phyloP scores from a whole-genome alignment of 2,329 filamentous ascomycete species.

The Aspergillus pseudoterreus region DNA sequence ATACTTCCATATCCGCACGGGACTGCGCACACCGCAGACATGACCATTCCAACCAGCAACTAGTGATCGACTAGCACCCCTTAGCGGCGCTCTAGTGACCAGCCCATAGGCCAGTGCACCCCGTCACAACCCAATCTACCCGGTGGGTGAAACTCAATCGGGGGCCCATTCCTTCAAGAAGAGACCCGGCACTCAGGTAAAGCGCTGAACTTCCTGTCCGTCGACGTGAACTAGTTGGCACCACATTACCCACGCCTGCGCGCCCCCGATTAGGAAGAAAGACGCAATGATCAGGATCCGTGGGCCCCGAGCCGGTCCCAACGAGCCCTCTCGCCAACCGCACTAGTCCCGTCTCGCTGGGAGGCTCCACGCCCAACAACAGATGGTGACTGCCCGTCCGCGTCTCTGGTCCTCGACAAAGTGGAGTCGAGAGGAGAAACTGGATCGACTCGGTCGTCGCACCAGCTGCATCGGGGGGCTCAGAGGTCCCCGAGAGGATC shows the following conservation, averaged over 20 bases:
- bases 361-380: neutral
- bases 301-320: neutral
- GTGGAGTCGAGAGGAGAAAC: neutral
- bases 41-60: too few relatives aligned
- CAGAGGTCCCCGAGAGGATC: too few relatives aligned
- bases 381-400: neutral
- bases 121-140: constrained; percentile 2
- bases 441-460: neutral
- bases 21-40: too few relatives aligned
- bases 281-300: neutral
- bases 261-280: neutral
- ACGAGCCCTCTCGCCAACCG: neutral
- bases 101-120: neutral
- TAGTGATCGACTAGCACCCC: neutral
- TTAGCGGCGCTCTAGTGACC: neutral
- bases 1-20: too few relatives aligned
- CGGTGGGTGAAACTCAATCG: constrained; percentile 7
- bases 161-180: constrained; percentile 1
- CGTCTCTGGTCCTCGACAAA: neutral
- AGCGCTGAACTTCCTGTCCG: constrained; percentile 3
- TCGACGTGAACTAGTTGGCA: neutral
- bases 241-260: neutral
- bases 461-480: neutral
- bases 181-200: neutral
- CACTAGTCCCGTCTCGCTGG: neutral